Conservation (phyloP, 1,139 yeast species). For the Hyphopichia buzzinii region DNA sequence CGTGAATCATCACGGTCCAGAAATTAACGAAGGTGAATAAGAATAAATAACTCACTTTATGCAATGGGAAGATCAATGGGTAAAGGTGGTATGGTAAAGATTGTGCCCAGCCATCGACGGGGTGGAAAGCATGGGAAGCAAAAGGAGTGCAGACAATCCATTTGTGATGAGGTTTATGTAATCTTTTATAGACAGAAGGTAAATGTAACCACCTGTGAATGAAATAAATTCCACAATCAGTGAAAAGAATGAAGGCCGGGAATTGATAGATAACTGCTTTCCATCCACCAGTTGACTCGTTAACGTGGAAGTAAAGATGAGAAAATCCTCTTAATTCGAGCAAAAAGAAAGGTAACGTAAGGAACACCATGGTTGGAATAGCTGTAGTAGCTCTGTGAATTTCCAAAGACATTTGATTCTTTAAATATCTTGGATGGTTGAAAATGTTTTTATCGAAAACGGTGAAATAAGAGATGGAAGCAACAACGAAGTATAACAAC, state of each 20-base stretch:
- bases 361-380: constrained; percentile 82
- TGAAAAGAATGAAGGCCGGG: constrained; percentile 80
- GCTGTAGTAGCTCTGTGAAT: constrained; percentile 74
- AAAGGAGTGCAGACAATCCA: constrained; percentile 99
- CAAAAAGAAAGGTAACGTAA: constrained; percentile 88
- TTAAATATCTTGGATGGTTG: constrained; percentile 93
- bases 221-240: constrained; percentile 88
- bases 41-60: constrained; percentile 76
- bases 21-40: constrained; percentile 89
- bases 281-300: constrained; percentile 69
- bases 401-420: constrained; percentile 86
- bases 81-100: constrained; percentile 89
- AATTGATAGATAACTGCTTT: constrained; percentile 61
- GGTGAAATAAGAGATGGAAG: constrained; percentile 68
- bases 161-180: constrained; percentile 99
- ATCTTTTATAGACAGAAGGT: constrained; percentile 77
- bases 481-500: constrained; percentile 72
- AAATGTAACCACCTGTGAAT: constrained; percentile 92
- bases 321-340: constrained; percentile 83
- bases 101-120: constrained; percentile 92
- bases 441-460: constrained; percentile 86
- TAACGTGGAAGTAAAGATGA: constrained; percentile 63
- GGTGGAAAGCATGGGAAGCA: constrained; percentile 99
- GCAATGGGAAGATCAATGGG: constrained; percentile 89
- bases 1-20: constrained; percentile 99